A percentile compares a stretch with the other conserved stretches of the same genome.
These are phyloP conservation scores for Sarocladiaceae sp. DNA, from an alignment of 2,329 filamentous ascomycete species.

Conservation along the genomic window DNA sequence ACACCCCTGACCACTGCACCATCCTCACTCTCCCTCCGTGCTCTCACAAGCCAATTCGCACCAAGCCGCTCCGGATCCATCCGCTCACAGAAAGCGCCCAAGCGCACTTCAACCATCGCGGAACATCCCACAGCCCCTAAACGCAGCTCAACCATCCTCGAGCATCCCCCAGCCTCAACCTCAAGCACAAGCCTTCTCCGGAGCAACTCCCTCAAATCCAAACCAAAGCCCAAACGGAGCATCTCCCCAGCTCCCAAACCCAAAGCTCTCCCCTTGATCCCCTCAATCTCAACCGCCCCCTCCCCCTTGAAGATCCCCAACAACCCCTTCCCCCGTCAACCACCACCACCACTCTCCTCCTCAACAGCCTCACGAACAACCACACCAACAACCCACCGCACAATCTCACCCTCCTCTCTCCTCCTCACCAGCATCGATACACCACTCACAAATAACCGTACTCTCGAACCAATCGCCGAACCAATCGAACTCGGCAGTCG, in stretches of 20 bases:
- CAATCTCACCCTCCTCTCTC: no score
- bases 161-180: background rate
- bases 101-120: no score
- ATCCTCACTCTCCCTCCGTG: background rate
- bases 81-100: background rate
- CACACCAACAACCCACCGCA: background rate
- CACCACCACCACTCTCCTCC: background rate
- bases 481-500: conserved; percentile 1
- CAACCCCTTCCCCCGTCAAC: background rate
- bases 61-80: background rate
- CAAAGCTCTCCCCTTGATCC: background rate
- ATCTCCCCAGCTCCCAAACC: background rate
- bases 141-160: background rate
- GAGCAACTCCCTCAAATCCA: background rate
- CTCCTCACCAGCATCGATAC: background rate
- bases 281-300: background rate
- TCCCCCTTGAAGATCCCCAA: background rate
- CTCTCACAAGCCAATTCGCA: background rate
- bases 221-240: background rate
- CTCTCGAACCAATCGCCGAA: conserved; percentile 7
- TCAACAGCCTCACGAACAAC: background rate
- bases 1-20: background rate
- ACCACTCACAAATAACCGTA: background rate
- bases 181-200: background rate
- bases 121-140: background rate